Base-by-base conservation (phyloP, 768 basidiomycete genomes). In the Lactarius akahatsu region DNA sequence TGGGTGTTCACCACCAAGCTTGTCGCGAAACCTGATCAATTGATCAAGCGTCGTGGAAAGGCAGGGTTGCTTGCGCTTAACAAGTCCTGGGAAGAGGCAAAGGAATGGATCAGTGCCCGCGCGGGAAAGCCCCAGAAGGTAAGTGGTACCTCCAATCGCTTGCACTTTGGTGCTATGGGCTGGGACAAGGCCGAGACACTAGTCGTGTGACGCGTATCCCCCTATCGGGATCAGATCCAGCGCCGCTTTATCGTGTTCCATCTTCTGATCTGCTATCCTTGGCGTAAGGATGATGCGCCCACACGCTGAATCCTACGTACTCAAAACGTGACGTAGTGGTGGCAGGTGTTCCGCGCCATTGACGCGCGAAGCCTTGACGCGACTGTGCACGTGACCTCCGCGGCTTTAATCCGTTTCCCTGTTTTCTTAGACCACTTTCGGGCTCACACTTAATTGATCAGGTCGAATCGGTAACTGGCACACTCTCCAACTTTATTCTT, bases 11-110 rank as follows among this genome's bases (percentile, higher is more conserved):
- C 82, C 71, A 86, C 79, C 71, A 92, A 93, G 82, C 92, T 96
- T 77, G 95, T 97, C 73, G 95, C 88, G 20, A 97, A 97, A 81
- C 95, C 95, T 30, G 95, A 96, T 81, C 95, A 97, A 81, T 90
- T 98, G 78, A 98, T 98, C 87, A 99, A 98, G 83, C 91, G 97
- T 71, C 92, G 97, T 69, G 97, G 97, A 74, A 99, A 99, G 85
- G 94, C 94, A 26, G 97, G 97, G 70, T 85, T 99, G 16, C 86
- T 99, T 69, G 88, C 88, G 41, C 84, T 99, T 71, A 98, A 98
- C 88, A 96, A 96, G 81, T 82, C 83, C 28, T 97, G 92, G 92
- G 82, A 88, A 43, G 91, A 90, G 73, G 92, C 92, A 26, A 92
- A 85, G 75, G 78, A 83, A 59, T 98, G 97, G 96, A 91, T 98